Conservation (phyloP, 2,329 filamentous ascomycete species). For the Arachnomyces sp. region DNA sequence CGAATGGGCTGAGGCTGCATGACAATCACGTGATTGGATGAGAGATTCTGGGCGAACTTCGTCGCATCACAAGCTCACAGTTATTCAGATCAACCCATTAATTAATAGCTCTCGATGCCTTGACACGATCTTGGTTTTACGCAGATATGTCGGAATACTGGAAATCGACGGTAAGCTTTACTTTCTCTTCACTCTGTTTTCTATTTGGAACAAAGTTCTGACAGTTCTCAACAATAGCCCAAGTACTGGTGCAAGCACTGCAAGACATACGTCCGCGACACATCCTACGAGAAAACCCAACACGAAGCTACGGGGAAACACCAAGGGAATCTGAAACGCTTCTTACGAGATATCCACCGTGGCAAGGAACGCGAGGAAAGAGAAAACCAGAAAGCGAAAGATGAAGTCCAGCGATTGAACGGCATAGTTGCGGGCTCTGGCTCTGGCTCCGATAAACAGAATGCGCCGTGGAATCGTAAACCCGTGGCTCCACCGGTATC, state of each 20-base stretch:
- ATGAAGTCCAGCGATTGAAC: conserved; percentile 79
- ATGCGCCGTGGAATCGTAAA: not conserved
- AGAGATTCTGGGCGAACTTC: too few species aligned
- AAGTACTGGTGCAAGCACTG: conserved; percentile 99
- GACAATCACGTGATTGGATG: too few species aligned
- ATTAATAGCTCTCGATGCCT: too few species aligned
- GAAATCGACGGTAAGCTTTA: conserved; percentile 69
- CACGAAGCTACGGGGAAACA: conserved; percentile 82
- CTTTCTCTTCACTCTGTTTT: not conserved
- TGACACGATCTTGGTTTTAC: too few species aligned
- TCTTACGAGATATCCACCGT: conserved; percentile 79
- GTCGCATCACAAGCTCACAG: too few species aligned
- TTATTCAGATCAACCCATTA: too few species aligned
- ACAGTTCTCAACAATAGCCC: conserved; percentile 43
- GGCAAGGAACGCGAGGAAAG: conserved; percentile 70
- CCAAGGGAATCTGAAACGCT: conserved; percentile 78
- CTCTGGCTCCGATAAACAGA: conserved; percentile 22
- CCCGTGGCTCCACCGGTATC: conserved; percentile 25
- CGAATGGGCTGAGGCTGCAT: too few species aligned
- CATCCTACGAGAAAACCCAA: conserved; percentile 77
- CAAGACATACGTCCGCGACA: conserved; percentile 81
- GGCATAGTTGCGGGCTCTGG: conserved; percentile 54
- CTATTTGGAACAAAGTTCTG: not conserved
- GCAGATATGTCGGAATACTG: conserved; percentile 84
- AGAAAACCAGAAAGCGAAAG: conserved; percentile 72